Percentiles rank a stretch among this genome's conserved stretches.
Evolutionary conservation across 371 early-diverging fungal genomes (phyloP).

Genomic region (Syncephalastrum contaminatum): DNA sequence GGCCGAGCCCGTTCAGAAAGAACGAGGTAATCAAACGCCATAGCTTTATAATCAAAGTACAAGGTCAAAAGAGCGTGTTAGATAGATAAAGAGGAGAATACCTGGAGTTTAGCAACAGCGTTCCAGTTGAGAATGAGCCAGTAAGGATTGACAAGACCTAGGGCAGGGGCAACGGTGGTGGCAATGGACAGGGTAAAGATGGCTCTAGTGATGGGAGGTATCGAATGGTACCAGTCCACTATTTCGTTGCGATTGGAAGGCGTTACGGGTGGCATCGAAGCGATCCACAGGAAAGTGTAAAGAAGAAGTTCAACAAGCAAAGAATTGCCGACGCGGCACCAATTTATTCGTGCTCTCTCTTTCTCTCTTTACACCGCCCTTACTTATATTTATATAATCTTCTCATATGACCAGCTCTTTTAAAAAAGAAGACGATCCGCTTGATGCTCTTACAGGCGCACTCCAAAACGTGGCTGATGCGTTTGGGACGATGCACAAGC

Average conservation of each 20-base stretch:
- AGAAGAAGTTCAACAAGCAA: no score
- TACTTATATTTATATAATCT: no score
- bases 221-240: slow-evolving; percentile 53
- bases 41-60: slow-evolving; percentile 58
- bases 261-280: slow-evolving; percentile 20
- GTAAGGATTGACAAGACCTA: slow-evolving; percentile 44
- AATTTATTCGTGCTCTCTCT: no score
- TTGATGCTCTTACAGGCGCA: no score
- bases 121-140: slow-evolving; percentile 45
- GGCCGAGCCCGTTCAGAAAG: slow-evolving; percentile 50
- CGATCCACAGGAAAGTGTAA: background rate
- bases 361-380: no score
- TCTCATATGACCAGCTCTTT: no score
- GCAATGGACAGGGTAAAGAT: slow-evolving; percentile 57
- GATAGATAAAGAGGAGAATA: slow-evolving; percentile 2
- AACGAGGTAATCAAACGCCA: slow-evolving; percentile 80
- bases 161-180: slow-evolving; percentile 42
- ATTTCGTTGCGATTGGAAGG: slow-evolving; percentile 31
- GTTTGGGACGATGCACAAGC: slow-evolving; percentile 18
- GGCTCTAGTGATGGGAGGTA: slow-evolving; percentile 66
- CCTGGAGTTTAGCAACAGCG: slow-evolving; percentile 29
- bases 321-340: no score
- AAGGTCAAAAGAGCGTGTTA: background rate
- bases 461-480: slow-evolving; percentile 7
- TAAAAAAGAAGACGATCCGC: no score